Base-by-base conservation (phyloP, 164 flowering plant species). In the Stephania yunnanensis region DNA sequence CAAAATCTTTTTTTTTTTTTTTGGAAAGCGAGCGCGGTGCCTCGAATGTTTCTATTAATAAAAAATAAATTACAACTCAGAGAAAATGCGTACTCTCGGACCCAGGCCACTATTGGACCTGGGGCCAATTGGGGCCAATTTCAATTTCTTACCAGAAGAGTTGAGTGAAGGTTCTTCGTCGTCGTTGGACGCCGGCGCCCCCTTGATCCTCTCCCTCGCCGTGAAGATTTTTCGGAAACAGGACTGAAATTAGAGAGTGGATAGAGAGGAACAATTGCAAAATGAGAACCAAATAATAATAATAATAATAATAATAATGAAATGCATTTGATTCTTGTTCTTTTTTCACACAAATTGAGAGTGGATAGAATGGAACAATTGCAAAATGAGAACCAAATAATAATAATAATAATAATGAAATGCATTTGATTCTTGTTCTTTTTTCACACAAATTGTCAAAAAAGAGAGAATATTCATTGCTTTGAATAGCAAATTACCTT, bases 211-310 rank as follows among this genome's bases (percentile, higher is more conserved):
- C 61, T 78, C 83, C 53, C 66, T 73, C 1, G 69, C 45, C 0
- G 75, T 2, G 72, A 77, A 76, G 8, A 79, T 61, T 76, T 71
- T 81, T 3, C 80, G 79, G 20, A 79, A 74, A 52, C 61, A 76
- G 30, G 77, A 81, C 80, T 81, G 68, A 68, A 77, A 42, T 25
- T 19, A 46, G 63, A 19, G 65, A 1, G 5, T n/a, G 30, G 50
- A 46, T 11, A 7, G 30, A 70, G 22, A 46, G 42, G 11, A 13
- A 44, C 25, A 17, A 17, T 63, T 19, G 29, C 7, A 6, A 46
- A 42, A n/a, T 44, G 11, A 7, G 29, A 65, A 20, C 30, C 22
- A 10, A n/a, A n/a, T n/a, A n/a, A n/a, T n/a, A 50, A 46, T 5
- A 36, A 25, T 0, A 0, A 25, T 0, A 25, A 25, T 0, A 25